phyloP scores from a whole-genome alignment of 148 eudicot species.

The Arctostaphylos glauca region DNA sequence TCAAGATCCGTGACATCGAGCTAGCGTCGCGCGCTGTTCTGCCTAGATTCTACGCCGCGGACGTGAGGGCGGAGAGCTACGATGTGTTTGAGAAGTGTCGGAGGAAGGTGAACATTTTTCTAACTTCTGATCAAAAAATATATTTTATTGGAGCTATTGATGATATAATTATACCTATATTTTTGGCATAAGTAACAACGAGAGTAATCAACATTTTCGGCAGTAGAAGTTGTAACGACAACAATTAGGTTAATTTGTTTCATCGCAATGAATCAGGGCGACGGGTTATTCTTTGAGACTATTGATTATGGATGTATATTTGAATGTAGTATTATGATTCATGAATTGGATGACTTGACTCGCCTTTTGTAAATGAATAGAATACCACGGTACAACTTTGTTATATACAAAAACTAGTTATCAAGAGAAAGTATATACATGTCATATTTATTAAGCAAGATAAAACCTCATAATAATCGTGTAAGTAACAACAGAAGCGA shows the following conservation, averaged over 20 bases:
- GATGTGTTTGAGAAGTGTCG: slow-evolving; percentile 64
- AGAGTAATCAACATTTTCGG: background rate
- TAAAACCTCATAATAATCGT: no score
- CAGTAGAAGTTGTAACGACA: background rate
- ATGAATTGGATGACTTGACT: no score
- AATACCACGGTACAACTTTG: no score
- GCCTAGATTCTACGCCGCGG: slow-evolving; percentile 79
- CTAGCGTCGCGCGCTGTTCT: slow-evolving; percentile 81
- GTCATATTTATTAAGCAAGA: no score
- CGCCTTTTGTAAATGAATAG: no score
- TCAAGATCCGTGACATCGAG: slow-evolving; percentile 75
- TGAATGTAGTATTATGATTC: no score
- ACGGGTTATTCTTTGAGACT: no score
- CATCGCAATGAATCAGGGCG: no score
- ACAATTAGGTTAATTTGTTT: background rate
- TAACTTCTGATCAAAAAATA: background rate
- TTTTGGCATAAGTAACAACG: background rate
- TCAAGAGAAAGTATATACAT: no score
- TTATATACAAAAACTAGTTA: no score
- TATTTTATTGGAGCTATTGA: background rate
- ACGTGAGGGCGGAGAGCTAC: slow-evolving; percentile 78
- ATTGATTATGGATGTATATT: no score
- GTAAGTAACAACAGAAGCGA: no score
- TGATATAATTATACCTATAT: background rate
- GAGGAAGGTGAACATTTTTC: slow-evolving; percentile 32